These are phyloP conservation scores for Ophiosphaerella herpotricha DNA, from an alignment of 2,329 filamentous ascomycete species.

Conservation along the genomic window DNA sequence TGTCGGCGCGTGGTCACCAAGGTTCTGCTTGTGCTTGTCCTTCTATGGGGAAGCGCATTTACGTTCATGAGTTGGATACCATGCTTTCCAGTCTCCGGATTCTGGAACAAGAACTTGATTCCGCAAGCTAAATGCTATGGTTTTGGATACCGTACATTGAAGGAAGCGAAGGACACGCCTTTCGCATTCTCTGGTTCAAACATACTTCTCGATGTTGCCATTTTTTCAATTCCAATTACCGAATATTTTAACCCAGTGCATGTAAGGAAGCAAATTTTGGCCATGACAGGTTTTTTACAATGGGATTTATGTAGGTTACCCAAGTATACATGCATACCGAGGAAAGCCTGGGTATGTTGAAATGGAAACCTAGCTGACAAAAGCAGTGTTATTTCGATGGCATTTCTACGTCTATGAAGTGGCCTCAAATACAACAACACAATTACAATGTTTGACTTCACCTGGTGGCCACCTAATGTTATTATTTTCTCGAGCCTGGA, in stretches of 20 bases:
- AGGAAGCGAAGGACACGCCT: conserved; percentile 18
- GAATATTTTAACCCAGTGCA: conserved; percentile 30
- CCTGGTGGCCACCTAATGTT: conserved; percentile 36
- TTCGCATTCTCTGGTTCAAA: conserved; percentile 35
- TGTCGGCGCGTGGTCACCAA: no score
- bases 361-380: conserved; percentile 4
- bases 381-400: conserved; percentile 34
- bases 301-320: conserved; percentile 30
- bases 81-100: conserved; percentile 31
- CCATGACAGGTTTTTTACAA: conserved; percentile 29
- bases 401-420: conserved; percentile 36
- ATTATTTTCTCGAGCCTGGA: conserved; percentile 41
- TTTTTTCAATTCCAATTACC: conserved; percentile 34
- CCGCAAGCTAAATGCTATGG: conserved; percentile 32
- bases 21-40: conserved; percentile 19
- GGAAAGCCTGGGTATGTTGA: no score
- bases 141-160: conserved; percentile 19
- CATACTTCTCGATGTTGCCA: conserved; percentile 36
- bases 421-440: conserved; percentile 19
- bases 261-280: conserved; percentile 27
- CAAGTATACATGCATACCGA: background rate
- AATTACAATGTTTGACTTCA: conserved; percentile 31
- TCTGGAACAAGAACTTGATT: conserved; percentile 16
- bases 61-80: conserved; percentile 38
- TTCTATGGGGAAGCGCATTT: conserved; percentile 34